phyloP scores from a whole-genome alignment of 768 basidiomycete species.

The Favolaschia claudopus region DNA sequence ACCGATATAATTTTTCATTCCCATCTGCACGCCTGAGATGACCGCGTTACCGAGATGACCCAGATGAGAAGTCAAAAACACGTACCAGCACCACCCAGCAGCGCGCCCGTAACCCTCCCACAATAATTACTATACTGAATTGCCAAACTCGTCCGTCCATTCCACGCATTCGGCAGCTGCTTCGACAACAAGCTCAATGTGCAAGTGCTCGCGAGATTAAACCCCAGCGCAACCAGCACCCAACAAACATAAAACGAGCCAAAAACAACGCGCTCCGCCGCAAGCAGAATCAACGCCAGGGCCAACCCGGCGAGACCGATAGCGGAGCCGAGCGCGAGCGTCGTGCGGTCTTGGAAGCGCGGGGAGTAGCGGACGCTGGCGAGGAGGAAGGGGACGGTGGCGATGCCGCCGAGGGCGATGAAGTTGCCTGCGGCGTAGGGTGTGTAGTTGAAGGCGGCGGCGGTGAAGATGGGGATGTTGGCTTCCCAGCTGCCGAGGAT shows the following conservation, averaged over 20 bases:
- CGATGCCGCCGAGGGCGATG: conserved; percentile 69
- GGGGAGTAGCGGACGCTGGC: conserved; percentile 62
- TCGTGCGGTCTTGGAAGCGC: conserved; percentile 65
- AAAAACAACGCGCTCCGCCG: conserved; percentile 38
- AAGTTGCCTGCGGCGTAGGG: conserved; percentile 73
- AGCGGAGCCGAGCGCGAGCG: conserved; percentile 55
- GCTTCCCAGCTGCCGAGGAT: conserved; percentile 75
- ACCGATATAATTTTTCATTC: not conserved
- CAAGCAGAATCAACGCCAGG: conserved; percentile 44
- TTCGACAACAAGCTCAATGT: conserved; percentile 59
- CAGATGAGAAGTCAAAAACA: too few relatives aligned
- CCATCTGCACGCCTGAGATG: not conserved
- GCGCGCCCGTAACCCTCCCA: conserved; percentile 53
- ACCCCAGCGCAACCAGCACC: conserved; percentile 57
- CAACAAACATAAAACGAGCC: conserved; percentile 41
- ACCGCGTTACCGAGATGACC: too few relatives aligned
- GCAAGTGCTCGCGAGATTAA: conserved; percentile 59
- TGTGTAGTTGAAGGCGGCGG: conserved; percentile 56
- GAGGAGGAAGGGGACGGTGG: conserved; percentile 70
- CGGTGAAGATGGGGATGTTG: conserved; percentile 70
- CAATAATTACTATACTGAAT: conserved; percentile 59
- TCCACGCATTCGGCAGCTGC: conserved; percentile 57
- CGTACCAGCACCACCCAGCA: conserved; percentile 57
- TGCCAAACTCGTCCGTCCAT: conserved; percentile 44
- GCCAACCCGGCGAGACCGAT: conserved; percentile 52